phyloP scores from a whole-genome alignment of 2,329 filamentous ascomycete genomes.

The Cladosporium sp. region DNA sequence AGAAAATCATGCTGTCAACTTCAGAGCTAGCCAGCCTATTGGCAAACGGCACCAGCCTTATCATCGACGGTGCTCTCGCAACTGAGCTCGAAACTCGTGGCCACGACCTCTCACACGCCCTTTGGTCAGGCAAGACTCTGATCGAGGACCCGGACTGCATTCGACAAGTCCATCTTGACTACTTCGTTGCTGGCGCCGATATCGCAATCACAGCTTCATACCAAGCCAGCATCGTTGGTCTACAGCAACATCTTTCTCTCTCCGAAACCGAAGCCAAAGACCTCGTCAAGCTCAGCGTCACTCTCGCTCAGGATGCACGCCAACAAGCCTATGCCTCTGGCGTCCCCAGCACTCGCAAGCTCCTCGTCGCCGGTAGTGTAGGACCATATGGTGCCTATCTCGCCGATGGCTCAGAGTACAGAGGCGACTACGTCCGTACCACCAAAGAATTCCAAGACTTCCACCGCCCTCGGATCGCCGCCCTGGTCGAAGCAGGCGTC shows the following conservation, averaged over 20 bases:
- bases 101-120: constrained; percentile 43
- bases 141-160: constrained; percentile 43
- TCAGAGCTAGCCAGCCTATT: constrained; percentile 2
- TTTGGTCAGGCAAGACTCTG: constrained; percentile 50
- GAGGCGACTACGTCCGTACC: constrained; percentile 41
- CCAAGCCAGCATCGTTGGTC: constrained; percentile 46
- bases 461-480: constrained; percentile 45
- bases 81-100: constrained; percentile 49
- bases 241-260: constrained; percentile 41
- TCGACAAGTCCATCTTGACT: constrained; percentile 45
- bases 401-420: constrained; percentile 49
- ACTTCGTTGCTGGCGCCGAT: constrained; percentile 47
- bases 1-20: constrained; percentile 10
- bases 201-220: constrained; percentile 51
- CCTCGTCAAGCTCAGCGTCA: constrained; percentile 44
- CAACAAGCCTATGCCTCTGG: constrained; percentile 33
- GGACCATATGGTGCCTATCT: constrained; percentile 52
- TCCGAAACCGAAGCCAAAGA: constrained; percentile 36
- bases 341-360: constrained; percentile 19
- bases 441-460: constrained; percentile 41
- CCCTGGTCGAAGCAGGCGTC: constrained; percentile 43
- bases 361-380: constrained; percentile 48
- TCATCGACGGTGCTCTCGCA: constrained; percentile 50
- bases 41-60: constrained; percentile 26
- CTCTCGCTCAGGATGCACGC: constrained; percentile 42